Conservation (phyloP, 2,329 filamentous ascomycete species). For the Beauveria sp. region DNA sequence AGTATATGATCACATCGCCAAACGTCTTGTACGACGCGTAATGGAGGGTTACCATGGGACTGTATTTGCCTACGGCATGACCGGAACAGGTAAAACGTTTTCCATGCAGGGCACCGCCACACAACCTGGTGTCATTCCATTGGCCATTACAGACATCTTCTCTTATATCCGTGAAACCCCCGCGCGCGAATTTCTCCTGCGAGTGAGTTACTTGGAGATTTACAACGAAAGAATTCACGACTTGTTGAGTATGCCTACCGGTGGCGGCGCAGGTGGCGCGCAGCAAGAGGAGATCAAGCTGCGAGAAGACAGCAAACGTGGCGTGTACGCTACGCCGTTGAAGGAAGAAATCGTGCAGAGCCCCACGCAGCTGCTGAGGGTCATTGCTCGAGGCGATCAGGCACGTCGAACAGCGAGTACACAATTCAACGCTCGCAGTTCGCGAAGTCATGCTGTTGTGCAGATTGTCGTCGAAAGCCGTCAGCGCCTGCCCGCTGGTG, state of each 20-base stretch:
- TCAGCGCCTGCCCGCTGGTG: slow-evolving; percentile 62
- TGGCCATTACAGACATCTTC: slow-evolving; percentile 98
- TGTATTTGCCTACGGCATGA: slow-evolving; percentile 98
- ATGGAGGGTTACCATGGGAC: slow-evolving; percentile 99
- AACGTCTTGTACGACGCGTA: slow-evolving; percentile 86
- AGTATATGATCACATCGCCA: slow-evolving; percentile 91
- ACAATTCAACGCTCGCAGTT: slow-evolving; percentile 94
- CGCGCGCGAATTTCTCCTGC: slow-evolving; percentile 83
- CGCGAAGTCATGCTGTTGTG: slow-evolving; percentile 94
- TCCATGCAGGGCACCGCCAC: slow-evolving; percentile 98
- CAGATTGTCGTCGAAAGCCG: slow-evolving; percentile 97
- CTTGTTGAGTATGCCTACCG: slow-evolving; percentile 68
- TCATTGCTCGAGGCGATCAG: slow-evolving; percentile 90
- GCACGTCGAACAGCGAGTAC: slow-evolving; percentile 87
- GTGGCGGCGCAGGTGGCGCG: slow-evolving; percentile 43
- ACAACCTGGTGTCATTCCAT: slow-evolving; percentile 90
- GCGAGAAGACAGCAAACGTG: slow-evolving; percentile 90
- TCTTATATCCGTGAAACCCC: slow-evolving; percentile 98
- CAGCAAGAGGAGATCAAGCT: slow-evolving; percentile 92
- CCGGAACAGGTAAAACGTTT: slow-evolving; percentile 96
- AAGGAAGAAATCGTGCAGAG: slow-evolving; percentile 99
- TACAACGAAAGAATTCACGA: slow-evolving; percentile 99
- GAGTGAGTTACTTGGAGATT: slow-evolving; percentile 97
- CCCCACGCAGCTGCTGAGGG: slow-evolving; percentile 85
- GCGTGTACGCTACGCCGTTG: slow-evolving; percentile 89